Evolutionary conservation across 1,284 basidiomycete genomes (phyloP).

Genomic region (Ceratobasidium sp.): DNA sequence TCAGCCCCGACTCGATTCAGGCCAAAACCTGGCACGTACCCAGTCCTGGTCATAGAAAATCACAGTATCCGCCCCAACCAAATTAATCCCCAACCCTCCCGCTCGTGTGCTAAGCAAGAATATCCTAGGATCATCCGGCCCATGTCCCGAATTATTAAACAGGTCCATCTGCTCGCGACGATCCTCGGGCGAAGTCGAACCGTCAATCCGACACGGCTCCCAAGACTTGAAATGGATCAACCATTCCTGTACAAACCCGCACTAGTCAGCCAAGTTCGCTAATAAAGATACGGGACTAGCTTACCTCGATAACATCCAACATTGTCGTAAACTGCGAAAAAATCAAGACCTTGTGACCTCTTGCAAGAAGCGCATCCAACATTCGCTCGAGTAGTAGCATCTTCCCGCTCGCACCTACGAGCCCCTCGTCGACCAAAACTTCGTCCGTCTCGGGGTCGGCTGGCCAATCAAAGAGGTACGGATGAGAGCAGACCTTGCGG

Average conservation of each 20-base stretch:
- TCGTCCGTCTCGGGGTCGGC: constrained; percentile 72
- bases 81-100: constrained; percentile 92
- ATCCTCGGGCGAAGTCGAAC: constrained; percentile 79
- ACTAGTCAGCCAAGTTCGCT: neutral
- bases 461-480: constrained; percentile 93
- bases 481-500: constrained; percentile 86
- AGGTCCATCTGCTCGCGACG: constrained; percentile 86
- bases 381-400: constrained; percentile 96
- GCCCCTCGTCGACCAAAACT: constrained; percentile 75
- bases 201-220: constrained; percentile 91
- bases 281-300: constrained; percentile 50
- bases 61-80: constrained; percentile 94
- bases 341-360: constrained; percentile 85
- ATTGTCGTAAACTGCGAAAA: constrained; percentile 97
- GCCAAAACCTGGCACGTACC: constrained; percentile 63
- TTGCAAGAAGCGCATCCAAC: constrained; percentile 81
- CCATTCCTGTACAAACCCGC: constrained; percentile 73
- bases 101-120: constrained; percentile 95
- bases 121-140: constrained; percentile 74
- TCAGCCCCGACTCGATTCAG: constrained; percentile 17
- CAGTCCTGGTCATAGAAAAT: constrained; percentile 97
- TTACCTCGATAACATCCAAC: constrained; percentile 92
- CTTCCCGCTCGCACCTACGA: constrained; percentile 91
- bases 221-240: constrained; percentile 83
- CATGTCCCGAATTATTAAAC: constrained; percentile 84